Conservation (phyloP, 2,329 filamentous ascomycete species). For the Pseudogymnoascus sp. region DNA sequence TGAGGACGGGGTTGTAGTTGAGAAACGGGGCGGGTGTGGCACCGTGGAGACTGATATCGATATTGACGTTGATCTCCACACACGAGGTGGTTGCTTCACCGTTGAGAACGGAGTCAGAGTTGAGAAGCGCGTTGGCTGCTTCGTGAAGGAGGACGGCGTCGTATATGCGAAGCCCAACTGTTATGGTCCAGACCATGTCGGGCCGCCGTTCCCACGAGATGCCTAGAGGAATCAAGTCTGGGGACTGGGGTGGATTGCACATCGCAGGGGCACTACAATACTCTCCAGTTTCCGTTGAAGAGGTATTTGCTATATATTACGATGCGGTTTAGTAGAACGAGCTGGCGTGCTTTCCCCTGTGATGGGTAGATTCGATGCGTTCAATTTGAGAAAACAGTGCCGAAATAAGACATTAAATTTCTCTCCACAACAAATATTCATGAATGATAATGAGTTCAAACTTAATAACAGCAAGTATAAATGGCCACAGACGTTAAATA, state of each 20-base stretch:
- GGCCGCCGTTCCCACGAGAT: constrained; percentile 45
- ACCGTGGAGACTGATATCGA: not conserved
- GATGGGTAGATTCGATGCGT: not conserved
- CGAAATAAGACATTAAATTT: not conserved
- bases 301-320: constrained; percentile 34
- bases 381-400: not conserved
- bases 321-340: not conserved
- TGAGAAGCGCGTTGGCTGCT: not conserved
- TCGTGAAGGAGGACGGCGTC: not conserved
- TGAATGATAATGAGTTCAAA: not conserved
- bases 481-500: not conserved
- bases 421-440: not conserved
- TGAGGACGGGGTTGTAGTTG: not conserved
- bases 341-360: not conserved
- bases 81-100: not conserved
- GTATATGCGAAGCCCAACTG: not conserved
- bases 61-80: not conserved
- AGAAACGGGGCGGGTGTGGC: not conserved
- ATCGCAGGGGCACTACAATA: too few species aligned
- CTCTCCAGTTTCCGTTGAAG: constrained; percentile 60
- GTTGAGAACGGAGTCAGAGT: not conserved
- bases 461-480: not conserved
- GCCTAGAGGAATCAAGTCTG: constrained; percentile 55
- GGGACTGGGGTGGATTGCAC: constrained; percentile 65
- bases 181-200: not conserved